Conservation (phyloP, 257 asterid genomes). For the Craterostigma plantagineum region DNA sequence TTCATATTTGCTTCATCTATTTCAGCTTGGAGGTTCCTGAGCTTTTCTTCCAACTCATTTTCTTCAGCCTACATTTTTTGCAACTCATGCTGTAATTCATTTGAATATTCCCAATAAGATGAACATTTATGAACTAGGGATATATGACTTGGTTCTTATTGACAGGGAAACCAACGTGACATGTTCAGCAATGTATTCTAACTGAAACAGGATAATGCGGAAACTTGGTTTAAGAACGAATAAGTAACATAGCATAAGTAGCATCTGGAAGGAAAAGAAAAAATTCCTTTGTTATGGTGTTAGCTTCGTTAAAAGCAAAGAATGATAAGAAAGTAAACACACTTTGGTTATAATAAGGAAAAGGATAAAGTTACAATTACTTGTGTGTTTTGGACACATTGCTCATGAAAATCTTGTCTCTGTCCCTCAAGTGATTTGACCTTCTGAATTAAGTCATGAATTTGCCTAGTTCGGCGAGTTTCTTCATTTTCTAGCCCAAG, state of each 20-base stretch:
- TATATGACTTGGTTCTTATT: no score
- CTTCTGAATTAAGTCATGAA: constrained; percentile 23
- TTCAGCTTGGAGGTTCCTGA: constrained; percentile 42
- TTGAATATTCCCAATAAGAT: no score
- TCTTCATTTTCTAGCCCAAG: constrained; percentile 43
- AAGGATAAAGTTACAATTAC: constrained; percentile 16
- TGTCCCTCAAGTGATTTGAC: constrained; percentile 37
- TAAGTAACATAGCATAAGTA: no score
- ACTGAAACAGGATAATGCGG: no score
- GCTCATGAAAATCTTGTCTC: constrained; percentile 50
- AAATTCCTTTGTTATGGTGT: no score
- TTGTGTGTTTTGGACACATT: constrained; percentile 54
- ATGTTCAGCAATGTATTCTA: no score
- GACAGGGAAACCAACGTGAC: no score
- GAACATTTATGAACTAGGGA: no score
- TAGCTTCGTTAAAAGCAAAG: background rate
- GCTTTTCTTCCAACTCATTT: constrained; percentile 44
- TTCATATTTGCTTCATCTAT: constrained; percentile 25
- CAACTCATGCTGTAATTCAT: background rate
- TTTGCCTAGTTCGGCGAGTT: constrained; percentile 22
- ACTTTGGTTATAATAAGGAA: constrained; percentile 8
- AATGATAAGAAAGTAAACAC: constrained; percentile 2
- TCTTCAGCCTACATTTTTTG: constrained; percentile 49
- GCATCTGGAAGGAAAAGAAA: no score
- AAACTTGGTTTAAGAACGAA: no score